Percentiles rank a stretch among this genome's conserved stretches.
Conservation (phyloP, 345 rosid genomes). For the Capsella bursapastoris region DNA sequence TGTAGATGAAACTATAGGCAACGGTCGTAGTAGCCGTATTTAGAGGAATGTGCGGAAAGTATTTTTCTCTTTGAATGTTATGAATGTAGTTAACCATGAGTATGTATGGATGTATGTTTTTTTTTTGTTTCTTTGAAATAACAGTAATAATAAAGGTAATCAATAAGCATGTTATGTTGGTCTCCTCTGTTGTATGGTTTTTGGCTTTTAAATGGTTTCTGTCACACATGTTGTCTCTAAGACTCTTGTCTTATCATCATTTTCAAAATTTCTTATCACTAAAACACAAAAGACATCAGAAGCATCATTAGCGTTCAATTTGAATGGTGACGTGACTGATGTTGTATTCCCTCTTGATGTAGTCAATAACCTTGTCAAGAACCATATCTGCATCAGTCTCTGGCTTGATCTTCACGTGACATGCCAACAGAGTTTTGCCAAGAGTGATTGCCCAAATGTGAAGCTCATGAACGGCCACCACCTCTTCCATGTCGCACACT, state of each 20-base stretch:
- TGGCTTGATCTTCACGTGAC: constrained; percentile 62
- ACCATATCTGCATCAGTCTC: constrained; percentile 52
- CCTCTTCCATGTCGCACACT: constrained; percentile 47
- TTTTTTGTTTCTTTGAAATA: constrained; percentile 23
- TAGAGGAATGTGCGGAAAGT: constrained; percentile 14
- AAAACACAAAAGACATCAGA: no score
- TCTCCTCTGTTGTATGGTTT: no score
- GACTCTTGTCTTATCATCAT: no score
- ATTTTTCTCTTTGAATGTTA: constrained; percentile 13
- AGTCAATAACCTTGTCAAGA: constrained; percentile 50
- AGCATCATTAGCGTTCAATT: constrained; percentile 46
- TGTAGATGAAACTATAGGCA: not conserved
- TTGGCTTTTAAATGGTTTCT: no score
- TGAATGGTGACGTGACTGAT: constrained; percentile 67
- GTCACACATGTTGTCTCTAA: no score
- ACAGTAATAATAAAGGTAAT: constrained; percentile 24
- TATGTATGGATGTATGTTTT: constrained; percentile 21
- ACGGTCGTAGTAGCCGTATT: not conserved
- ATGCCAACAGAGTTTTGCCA: constrained; percentile 60
- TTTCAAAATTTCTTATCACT: no score
- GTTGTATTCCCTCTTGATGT: constrained; percentile 50
- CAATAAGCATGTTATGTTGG: not conserved
- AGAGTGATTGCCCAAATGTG: constrained; percentile 72
- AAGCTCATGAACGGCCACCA: constrained; percentile 42
- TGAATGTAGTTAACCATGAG: constrained; percentile 29